Conservation (phyloP, 2,329 filamentous ascomycete genomes). For the Colletotrichum trifolii region DNA sequence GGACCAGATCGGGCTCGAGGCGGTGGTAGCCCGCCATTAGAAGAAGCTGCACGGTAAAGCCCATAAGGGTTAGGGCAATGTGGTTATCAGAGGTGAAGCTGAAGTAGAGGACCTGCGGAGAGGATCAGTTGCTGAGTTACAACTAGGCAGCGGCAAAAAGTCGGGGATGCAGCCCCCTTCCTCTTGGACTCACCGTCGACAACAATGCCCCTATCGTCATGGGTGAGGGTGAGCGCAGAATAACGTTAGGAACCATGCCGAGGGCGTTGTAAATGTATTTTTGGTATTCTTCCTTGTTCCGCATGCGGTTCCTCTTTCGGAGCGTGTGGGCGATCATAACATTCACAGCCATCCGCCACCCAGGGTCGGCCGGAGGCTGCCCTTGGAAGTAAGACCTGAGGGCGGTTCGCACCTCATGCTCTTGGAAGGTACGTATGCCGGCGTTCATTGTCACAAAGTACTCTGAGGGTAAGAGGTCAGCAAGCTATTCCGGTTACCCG, state of each 20-base stretch:
- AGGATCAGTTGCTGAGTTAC: not conserved
- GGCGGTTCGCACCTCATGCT: slow-evolving; percentile 28
- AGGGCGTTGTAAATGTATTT: slow-evolving; percentile 30
- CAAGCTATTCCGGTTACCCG: no score
- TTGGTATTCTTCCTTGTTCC: slow-evolving; percentile 26
- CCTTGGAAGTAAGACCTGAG: slow-evolving; percentile 25
- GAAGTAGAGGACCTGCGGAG: slow-evolving; percentile 18
- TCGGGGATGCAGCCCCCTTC: no score
- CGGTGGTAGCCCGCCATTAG: slow-evolving; percentile 29
- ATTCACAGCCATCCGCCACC: slow-evolving; percentile 32
- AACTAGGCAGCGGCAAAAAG: no score
- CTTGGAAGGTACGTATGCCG: slow-evolving; percentile 14
- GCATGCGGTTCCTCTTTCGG: slow-evolving; percentile 23
- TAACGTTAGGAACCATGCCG: slow-evolving; percentile 24
- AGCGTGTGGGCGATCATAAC: slow-evolving; percentile 18
- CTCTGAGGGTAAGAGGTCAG: no score
- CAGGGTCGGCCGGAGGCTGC: slow-evolving; percentile 20
- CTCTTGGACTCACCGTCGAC: slow-evolving; percentile 18
- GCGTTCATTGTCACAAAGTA: slow-evolving; percentile 18
- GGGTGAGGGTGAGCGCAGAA: slow-evolving; percentile 21
- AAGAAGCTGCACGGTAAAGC: slow-evolving; percentile 19
- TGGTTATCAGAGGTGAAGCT: slow-evolving; percentile 30
- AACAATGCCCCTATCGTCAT: slow-evolving; percentile 23
- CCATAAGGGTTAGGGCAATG: slow-evolving; percentile 13
- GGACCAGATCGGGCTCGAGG: not conserved